These are phyloP conservation scores for Phytophthora ohioensis DNA, from an alignment of 352 stramenopile genomes.

Conservation along the genomic window DNA sequence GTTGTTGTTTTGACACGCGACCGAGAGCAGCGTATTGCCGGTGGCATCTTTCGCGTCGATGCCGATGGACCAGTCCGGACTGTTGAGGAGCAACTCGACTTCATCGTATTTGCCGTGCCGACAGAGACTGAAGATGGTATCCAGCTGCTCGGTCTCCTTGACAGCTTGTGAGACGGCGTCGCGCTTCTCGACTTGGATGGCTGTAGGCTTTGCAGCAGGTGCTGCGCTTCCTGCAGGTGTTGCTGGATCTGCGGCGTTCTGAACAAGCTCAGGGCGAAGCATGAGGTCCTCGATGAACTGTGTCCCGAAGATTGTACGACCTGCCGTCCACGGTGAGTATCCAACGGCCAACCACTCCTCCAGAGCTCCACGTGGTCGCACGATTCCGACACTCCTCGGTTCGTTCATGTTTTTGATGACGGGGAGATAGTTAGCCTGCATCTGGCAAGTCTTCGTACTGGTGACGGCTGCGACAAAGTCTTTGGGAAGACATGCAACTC, in stretches of 20 bases:
- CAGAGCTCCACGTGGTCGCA: conserved; percentile 81
- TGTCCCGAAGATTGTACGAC: conserved; percentile 61
- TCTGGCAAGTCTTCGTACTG: conserved; percentile 79
- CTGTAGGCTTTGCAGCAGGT: conserved; percentile 13
- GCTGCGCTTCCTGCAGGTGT: background rate
- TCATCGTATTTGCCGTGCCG: conserved; percentile 93
- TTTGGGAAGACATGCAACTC: conserved; percentile 70
- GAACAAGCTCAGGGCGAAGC: conserved; percentile 58
- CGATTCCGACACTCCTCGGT: conserved; percentile 86
- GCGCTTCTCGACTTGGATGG: conserved; percentile 52
- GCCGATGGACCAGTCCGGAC: conserved; percentile 89
- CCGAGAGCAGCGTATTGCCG: conserved; percentile 94
- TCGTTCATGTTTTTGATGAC: conserved; percentile 87
- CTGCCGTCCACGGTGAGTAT: conserved; percentile 94
- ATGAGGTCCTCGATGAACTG: conserved; percentile 77
- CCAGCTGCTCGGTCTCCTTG: conserved; percentile 90
- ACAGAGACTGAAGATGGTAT: conserved; percentile 90
- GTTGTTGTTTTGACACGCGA: conserved; percentile 97
- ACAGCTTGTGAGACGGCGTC: conserved; percentile 84
- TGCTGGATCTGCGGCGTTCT: conserved; percentile 18
- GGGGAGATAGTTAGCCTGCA: conserved; percentile 83
- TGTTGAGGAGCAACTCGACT: conserved; percentile 85
- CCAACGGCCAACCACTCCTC: conserved; percentile 91
- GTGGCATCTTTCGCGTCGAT: conserved; percentile 94
- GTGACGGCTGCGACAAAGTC: conserved; percentile 72